Conservation (phyloP, 331 rosid genomes). For the Malus hybrid region DNA sequence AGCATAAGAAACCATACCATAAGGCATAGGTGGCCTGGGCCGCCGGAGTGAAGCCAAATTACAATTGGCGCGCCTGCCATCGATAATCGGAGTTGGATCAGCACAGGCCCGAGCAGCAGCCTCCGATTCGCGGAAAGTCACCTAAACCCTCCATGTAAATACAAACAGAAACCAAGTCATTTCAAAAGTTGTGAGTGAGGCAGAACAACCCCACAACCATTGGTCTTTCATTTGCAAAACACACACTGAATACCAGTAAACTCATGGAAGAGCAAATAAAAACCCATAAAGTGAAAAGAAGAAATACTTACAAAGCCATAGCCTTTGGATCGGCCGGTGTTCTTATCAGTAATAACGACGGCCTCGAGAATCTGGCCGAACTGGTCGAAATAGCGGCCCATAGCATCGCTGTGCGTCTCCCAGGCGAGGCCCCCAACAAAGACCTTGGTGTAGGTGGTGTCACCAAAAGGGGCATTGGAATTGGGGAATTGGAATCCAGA, state of each 20-base stretch:
- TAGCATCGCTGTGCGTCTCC: slow-evolving; percentile 93
- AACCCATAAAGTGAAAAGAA: slow-evolving; percentile 12
- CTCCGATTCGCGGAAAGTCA: slow-evolving; percentile 95
- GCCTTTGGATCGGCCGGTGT: slow-evolving; percentile 95
- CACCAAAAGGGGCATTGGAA: slow-evolving; percentile 76
- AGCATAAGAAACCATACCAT: slow-evolving; percentile 35
- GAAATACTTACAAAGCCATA: slow-evolving; percentile 90
- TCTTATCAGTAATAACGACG: slow-evolving; percentile 87
- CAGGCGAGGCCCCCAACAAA: slow-evolving; percentile 97
- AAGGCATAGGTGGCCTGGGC: slow-evolving; percentile 60
- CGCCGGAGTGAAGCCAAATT: slow-evolving; percentile 92
- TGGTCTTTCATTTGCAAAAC: too few relatives aligned
- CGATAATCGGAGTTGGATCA: slow-evolving; percentile 82
- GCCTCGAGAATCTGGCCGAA: slow-evolving; percentile 95
- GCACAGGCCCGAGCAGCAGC: slow-evolving; percentile 93
- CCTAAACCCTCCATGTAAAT: slow-evolving; percentile 93
- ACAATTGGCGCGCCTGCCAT: slow-evolving; percentile 95
- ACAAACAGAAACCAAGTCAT: slow-evolving; percentile 61
- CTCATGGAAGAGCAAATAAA: background rate
- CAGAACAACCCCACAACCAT: background rate
- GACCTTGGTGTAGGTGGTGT: slow-evolving; percentile 90
- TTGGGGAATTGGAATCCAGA: slow-evolving; percentile 53
- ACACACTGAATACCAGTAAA: too few relatives aligned
- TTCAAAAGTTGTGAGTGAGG: slow-evolving; percentile 11
- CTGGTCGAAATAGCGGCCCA: slow-evolving; percentile 78